These are phyloP conservation scores for Chytriomyces sp. DNA, from an alignment of 192 early-diverging fungal genomes.

Conservation along the genomic window DNA sequence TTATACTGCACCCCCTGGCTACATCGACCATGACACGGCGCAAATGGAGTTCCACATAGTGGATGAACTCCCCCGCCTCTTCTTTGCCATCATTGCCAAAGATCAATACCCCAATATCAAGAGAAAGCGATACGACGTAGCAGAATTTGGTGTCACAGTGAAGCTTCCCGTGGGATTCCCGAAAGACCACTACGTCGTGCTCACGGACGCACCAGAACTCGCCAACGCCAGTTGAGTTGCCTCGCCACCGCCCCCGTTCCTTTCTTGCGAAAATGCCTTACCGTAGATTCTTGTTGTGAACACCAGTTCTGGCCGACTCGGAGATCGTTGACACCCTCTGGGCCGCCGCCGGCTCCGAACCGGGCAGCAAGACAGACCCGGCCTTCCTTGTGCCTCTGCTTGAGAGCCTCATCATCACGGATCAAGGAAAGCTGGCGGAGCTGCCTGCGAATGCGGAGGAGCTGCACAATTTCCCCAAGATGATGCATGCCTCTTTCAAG, in stretches of 20 bases:
- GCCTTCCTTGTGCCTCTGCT: constrained; percentile 44
- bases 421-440: constrained; percentile 51
- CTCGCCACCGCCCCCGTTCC: background rate
- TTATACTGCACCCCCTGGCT: background rate
- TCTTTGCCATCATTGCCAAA: constrained; percentile 71
- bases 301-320: constrained; percentile 49
- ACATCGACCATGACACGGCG: constrained; percentile 25
- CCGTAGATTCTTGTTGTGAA: background rate
- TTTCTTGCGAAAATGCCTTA: background rate
- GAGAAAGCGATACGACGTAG: constrained; percentile 67
- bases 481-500: constrained; percentile 33
- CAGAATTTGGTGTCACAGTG: constrained; percentile 40
- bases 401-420: constrained; percentile 62
- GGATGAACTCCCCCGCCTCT: constrained; percentile 50
- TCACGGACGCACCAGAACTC: constrained; percentile 64
- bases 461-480: constrained; percentile 37
- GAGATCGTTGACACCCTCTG: constrained; percentile 46
- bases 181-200: constrained; percentile 45
- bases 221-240: constrained; percentile 28
- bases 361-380: constrained; percentile 30
- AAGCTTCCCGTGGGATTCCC: constrained; percentile 33
- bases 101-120: constrained; percentile 54
- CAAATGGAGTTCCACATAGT: constrained; percentile 31
- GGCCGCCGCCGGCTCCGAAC: constrained; percentile 44
- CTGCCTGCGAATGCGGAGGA: constrained; percentile 60